Evolutionary conservation across 345 rosid species (phyloP).

Genomic region (Pugionium cornutum): DNA sequence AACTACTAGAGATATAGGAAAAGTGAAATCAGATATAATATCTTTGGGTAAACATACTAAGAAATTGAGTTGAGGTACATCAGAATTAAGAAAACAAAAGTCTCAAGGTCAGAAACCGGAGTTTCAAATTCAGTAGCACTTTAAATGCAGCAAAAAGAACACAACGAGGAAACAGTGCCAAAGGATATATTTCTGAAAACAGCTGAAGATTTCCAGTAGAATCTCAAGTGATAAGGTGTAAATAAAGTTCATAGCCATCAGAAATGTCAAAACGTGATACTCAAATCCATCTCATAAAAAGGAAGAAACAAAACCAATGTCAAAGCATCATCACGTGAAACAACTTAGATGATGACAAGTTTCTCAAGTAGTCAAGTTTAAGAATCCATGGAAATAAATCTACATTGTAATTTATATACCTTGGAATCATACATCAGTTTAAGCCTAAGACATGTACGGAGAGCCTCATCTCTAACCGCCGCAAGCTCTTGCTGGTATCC

Average conservation of each 20-base stretch:
- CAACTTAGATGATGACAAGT: background rate
- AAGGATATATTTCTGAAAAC: background rate
- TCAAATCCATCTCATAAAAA: background rate
- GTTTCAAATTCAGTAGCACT: background rate
- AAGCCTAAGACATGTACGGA: conserved; percentile 75
- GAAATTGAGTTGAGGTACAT: conserved; percentile 4
- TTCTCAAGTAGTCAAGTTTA: background rate
- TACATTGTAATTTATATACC: conserved; percentile 43
- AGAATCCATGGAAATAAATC: conserved; percentile 7
- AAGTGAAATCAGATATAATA: too few relatives aligned
- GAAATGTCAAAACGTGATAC: too few relatives aligned
- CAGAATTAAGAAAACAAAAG: background rate
- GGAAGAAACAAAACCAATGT: background rate
- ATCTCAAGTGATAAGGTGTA: background rate
- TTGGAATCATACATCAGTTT: conserved; percentile 80
- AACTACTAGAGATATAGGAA: too few relatives aligned
- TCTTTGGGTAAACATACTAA: background rate
- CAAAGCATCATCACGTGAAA: background rate
- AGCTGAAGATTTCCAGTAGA: background rate
- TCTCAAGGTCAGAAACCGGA: conserved; percentile 9
- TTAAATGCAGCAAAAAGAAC: background rate
- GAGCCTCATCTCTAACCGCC: conserved; percentile 68
- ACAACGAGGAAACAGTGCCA: background rate
- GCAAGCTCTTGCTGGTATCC: conserved; percentile 69
- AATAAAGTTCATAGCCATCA: too few relatives aligned